Evolutionary conservation across 768 basidiomycete species (phyloP).

Genomic region (Hydnum rufescens): DNA sequence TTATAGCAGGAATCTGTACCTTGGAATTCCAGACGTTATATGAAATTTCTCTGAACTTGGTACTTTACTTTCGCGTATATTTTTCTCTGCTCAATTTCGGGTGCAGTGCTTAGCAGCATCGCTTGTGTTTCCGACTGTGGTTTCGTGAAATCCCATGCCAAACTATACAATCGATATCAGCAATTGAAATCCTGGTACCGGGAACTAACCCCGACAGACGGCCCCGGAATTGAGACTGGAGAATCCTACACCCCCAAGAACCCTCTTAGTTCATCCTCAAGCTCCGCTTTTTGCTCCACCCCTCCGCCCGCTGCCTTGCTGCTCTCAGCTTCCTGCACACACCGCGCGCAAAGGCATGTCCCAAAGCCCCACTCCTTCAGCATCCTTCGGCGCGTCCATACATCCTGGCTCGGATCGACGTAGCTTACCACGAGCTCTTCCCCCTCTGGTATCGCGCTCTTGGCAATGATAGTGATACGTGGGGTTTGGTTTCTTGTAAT

Average conservation of each 20-base stretch:
- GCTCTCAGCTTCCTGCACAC: slow-evolving; percentile 32
- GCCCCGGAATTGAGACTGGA: too few species aligned
- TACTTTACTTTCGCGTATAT: too few species aligned
- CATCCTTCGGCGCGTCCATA: slow-evolving; percentile 15
- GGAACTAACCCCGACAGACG: too few species aligned
- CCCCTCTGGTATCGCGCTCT: slow-evolving; percentile 37
- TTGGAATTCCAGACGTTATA: too few species aligned
- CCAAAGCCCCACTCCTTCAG: slow-evolving; percentile 61
- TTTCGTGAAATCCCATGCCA: too few species aligned
- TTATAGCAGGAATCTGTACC: too few species aligned
- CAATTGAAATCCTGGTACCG: too few species aligned
- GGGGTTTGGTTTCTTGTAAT: slow-evolving; percentile 48
- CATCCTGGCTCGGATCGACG: slow-evolving; percentile 44
- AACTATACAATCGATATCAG: too few species aligned
- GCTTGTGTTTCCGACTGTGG: too few species aligned
- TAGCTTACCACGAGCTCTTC: slow-evolving; percentile 67
- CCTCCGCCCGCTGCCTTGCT: neutral
- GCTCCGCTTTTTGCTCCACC: slow-evolving; percentile 2
- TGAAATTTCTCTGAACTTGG: too few species aligned
- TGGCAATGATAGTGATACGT: slow-evolving; percentile 58
- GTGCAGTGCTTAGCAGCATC: too few species aligned
- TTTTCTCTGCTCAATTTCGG: too few species aligned
- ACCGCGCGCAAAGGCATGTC: slow-evolving; percentile 45
- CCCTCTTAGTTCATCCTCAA: slow-evolving; percentile 12
- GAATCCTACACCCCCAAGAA: slow-evolving; percentile 11